Conservation (phyloP, 345 rosid species). For the Angophora floribunda region DNA sequence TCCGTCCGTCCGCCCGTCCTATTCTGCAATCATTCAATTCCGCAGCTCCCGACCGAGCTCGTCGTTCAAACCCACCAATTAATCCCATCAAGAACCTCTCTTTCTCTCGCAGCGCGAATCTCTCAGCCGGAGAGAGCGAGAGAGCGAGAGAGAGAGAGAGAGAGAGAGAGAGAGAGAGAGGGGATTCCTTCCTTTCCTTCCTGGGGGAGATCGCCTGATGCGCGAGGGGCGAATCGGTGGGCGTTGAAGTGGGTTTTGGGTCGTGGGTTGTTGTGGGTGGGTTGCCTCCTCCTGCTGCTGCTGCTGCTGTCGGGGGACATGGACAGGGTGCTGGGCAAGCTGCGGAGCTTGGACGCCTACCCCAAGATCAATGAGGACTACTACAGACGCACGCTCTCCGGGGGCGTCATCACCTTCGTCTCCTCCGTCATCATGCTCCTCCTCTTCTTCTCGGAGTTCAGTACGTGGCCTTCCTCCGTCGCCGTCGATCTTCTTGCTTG, state of each 20-base stretch:
- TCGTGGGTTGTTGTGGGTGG: neutral
- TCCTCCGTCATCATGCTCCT: conserved; percentile 50
- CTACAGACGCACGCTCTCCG: conserved; percentile 77
- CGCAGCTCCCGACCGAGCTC: neutral
- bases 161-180: neutral
- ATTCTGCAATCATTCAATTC: neutral
- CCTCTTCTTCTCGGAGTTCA: conserved; percentile 77
- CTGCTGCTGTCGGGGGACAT: neutral
- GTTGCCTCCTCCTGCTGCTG: neutral
- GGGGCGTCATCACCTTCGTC: conserved; percentile 73
- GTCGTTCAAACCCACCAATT: too few species aligned
- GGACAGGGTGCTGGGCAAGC: conserved; percentile 36
- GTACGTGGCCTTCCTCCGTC: conserved; percentile 12
- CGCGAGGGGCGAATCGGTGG: neutral
- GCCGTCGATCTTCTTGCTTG: neutral
- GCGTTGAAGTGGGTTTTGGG: neutral
- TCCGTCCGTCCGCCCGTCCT: neutral
- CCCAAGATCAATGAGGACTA: conserved; percentile 91
- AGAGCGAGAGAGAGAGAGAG: neutral
- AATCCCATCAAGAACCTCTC: neutral
- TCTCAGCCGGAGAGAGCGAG: too few species aligned
- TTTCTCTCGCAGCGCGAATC: neutral
- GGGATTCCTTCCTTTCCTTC: neutral
- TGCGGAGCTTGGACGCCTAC: conserved; percentile 72
- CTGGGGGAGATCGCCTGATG: neutral